Conservation (phyloP, 495 filamentous ascomycete species). For the Staphylotrichum longicolle region DNA sequence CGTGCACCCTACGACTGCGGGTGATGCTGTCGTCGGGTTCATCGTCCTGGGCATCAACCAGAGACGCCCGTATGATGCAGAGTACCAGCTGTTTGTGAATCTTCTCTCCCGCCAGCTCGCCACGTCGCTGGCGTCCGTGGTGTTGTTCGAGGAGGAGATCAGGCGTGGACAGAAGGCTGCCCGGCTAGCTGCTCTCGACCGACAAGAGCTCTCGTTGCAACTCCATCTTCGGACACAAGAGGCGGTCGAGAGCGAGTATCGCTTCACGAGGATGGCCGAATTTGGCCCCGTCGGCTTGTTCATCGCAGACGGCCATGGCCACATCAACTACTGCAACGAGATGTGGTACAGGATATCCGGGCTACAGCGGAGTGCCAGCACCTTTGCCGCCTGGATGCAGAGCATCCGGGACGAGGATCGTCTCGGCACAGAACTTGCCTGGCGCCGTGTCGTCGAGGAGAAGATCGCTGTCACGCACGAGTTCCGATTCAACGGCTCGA, state of each 20-base stretch:
- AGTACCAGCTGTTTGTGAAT: constrained; percentile 67
- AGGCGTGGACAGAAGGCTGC: constrained; percentile 63
- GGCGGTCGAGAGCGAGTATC: constrained; percentile 66
- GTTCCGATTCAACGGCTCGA: constrained; percentile 65
- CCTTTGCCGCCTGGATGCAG: constrained; percentile 62
- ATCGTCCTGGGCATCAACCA: constrained; percentile 69
- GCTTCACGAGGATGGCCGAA: constrained; percentile 71
- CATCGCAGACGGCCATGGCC: constrained; percentile 60
- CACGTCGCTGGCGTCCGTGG: constrained; percentile 68
- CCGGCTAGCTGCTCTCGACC: constrained; percentile 61
- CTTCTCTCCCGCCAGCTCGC: constrained; percentile 67
- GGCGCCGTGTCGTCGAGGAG: constrained; percentile 57
- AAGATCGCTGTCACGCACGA: constrained; percentile 59
- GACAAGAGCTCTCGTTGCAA: constrained; percentile 64
- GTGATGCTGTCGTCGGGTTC: constrained; percentile 61
- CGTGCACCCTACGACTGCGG: constrained; percentile 65
- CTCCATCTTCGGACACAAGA: constrained; percentile 64
- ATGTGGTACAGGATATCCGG: constrained; percentile 67
- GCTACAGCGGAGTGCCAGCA: constrained; percentile 50
- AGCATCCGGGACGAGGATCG: constrained; percentile 61
- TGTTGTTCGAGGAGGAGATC: constrained; percentile 73
- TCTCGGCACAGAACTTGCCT: constrained; percentile 50
- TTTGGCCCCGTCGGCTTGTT: constrained; percentile 72
- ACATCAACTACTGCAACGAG: constrained; percentile 69
- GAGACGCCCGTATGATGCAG: constrained; percentile 64